Evolutionary conservation across 305 asterid species (phyloP).

Genomic region (Ajuga reptans): DNA sequence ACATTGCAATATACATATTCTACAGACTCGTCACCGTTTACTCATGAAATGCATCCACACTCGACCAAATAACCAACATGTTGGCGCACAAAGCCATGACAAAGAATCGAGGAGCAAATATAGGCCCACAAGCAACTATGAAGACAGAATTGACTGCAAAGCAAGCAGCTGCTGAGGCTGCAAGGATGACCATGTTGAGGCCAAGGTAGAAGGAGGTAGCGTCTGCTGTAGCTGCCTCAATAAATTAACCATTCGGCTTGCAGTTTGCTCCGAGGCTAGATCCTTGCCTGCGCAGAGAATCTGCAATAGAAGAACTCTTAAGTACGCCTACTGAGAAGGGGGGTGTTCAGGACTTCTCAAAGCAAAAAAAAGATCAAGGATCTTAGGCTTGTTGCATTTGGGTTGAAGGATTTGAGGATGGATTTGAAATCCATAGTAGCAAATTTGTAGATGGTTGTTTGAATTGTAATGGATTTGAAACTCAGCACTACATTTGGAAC

Average conservation of each 20-base stretch:
- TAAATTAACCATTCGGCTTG: slow-evolving; percentile 61
- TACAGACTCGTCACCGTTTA: slow-evolving; percentile 21
- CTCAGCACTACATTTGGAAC: not conserved
- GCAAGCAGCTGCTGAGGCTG: slow-evolving; percentile 88
- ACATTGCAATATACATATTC: slow-evolving; percentile 41
- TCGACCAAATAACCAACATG: slow-evolving; percentile 30
- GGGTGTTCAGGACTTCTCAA: not conserved
- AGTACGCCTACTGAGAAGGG: not conserved
- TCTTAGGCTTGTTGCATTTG: not conserved
- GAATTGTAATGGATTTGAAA: not conserved
- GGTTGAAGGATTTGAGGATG: not conserved
- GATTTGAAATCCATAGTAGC: not conserved
- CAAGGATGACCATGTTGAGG: slow-evolving; percentile 76
- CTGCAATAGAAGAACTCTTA: slow-evolving; percentile 27
- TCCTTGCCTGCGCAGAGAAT: slow-evolving; percentile 79
- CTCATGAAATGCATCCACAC: slow-evolving; percentile 30
- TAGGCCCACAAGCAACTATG: slow-evolving; percentile 25
- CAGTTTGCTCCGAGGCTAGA: slow-evolving; percentile 74
- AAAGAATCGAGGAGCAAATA: slow-evolving; percentile 30
- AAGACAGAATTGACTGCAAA: slow-evolving; percentile 62
- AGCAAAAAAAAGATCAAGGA: not conserved
- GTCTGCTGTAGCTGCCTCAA: slow-evolving; percentile 83
- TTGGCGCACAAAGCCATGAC: slow-evolving; percentile 27
- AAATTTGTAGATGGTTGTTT: not conserved
- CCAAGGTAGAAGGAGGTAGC: slow-evolving; percentile 62